phyloP scores from a whole-genome alignment of 2,329 filamentous ascomycete species.

The Fusarium sp. region DNA sequence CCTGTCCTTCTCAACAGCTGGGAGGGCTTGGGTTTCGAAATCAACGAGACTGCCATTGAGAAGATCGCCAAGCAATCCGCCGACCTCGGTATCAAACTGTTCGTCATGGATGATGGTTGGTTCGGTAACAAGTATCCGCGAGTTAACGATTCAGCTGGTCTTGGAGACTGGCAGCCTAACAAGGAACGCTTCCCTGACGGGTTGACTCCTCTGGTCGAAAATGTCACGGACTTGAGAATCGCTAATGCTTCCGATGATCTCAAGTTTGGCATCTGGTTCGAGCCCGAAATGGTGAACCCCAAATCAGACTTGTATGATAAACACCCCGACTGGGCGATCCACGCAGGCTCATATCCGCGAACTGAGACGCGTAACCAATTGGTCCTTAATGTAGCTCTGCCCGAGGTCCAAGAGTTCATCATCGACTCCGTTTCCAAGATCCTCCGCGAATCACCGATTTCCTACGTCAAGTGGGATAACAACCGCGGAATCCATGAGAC shows the following conservation, averaged over 20 bases:
- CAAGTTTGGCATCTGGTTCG: constrained; percentile 73
- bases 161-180: constrained; percentile 73
- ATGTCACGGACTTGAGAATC: constrained; percentile 60
- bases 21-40: constrained; percentile 70
- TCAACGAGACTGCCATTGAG: constrained; percentile 66
- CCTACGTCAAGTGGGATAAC: constrained; percentile 76
- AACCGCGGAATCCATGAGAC: constrained; percentile 73
- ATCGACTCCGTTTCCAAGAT: constrained; percentile 65
- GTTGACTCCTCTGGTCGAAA: constrained; percentile 60
- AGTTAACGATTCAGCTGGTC: constrained; percentile 64
- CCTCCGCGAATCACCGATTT: constrained; percentile 63
- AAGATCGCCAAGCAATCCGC: constrained; percentile 66
- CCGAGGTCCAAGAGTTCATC: constrained; percentile 71
- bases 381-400: constrained; percentile 69
- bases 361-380: constrained; percentile 68
- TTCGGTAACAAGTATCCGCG: constrained; percentile 70
- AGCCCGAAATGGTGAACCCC: constrained; percentile 75
- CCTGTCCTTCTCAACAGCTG: constrained; percentile 72
- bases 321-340: constrained; percentile 72
- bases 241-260: constrained; percentile 59
- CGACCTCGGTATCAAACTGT: constrained; percentile 67
- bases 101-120: constrained; percentile 75
- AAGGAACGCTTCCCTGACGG: constrained; percentile 68
- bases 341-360: constrained; percentile 65
- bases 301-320: constrained; percentile 68